Evolutionary conservation across 2,329 filamentous ascomycete genomes (phyloP).

Genomic region (Lizonia empirigonia): DNA sequence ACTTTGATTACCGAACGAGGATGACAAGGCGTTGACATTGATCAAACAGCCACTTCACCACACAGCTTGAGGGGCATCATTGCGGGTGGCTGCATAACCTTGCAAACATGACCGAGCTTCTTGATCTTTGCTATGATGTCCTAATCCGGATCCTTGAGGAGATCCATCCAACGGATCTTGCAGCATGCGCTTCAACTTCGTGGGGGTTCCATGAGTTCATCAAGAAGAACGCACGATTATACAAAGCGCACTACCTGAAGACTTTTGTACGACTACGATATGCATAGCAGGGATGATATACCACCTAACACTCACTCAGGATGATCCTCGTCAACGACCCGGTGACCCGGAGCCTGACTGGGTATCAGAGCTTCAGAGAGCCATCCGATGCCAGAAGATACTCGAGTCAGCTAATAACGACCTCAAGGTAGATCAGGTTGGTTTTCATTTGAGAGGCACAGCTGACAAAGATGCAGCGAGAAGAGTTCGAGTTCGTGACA

Average conservation of each 20-base stretch:
- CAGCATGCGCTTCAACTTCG: conserved; percentile 38
- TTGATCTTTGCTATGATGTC: conserved; percentile 47
- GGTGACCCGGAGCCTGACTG: conserved; percentile 39
- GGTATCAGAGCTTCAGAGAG: conserved; percentile 37
- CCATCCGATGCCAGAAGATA: conserved; percentile 50
- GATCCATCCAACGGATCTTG: conserved; percentile 40
- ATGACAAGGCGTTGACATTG: neutral
- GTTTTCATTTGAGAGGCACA: neutral
- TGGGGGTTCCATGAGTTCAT: conserved; percentile 59
- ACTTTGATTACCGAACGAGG: conserved; percentile 3
- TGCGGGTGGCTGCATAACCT: neutral
- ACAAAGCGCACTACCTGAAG: conserved; percentile 65
- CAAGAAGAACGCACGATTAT: conserved; percentile 63
- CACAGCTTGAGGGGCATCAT: neutral
- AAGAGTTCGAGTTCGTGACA: conserved; percentile 44
- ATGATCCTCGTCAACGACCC: conserved; percentile 44
- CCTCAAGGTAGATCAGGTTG: conserved; percentile 43
- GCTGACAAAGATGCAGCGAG: conserved; percentile 26
- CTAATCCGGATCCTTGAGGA: conserved; percentile 44
- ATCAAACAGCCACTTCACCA: neutral
- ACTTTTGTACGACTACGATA: conserved; percentile 55
- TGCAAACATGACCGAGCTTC: conserved; percentile 34
- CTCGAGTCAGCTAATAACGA: conserved; percentile 50
- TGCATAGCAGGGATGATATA: too few species aligned
- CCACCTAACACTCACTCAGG: conserved; percentile 41